Percentiles rank a stretch among this genome's conserved stretches.
Conservation (phyloP, 805 yeast genomes). For the Nakazawaea ambrosiae region DNA sequence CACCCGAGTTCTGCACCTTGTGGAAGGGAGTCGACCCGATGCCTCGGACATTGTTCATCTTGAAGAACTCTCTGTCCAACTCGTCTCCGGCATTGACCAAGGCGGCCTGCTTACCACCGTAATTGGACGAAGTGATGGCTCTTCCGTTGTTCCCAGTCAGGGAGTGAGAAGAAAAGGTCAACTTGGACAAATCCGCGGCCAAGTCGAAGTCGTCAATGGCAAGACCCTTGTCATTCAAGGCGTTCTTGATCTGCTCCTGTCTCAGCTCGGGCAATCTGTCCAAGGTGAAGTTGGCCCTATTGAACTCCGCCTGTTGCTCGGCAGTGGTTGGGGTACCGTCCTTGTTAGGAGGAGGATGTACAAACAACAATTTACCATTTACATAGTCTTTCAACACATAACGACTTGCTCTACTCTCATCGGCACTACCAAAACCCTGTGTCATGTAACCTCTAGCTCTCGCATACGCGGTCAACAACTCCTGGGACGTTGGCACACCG, state of each 20-base stretch:
- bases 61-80: slow-evolving; percentile 80
- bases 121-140: slow-evolving; percentile 46
- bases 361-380: slow-evolving; percentile 78
- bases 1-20: slow-evolving; percentile 24
- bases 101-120: slow-evolving; percentile 82
- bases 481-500: slow-evolving; percentile 86
- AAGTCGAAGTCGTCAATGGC: slow-evolving; percentile 53
- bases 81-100: slow-evolving; percentile 73
- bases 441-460: slow-evolving; percentile 97
- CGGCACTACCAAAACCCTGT: slow-evolving; percentile 95
- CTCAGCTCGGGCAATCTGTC: slow-evolving; percentile 64
- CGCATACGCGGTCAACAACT: slow-evolving; percentile 85
- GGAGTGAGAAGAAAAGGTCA: slow-evolving; percentile 80
- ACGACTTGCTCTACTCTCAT: slow-evolving; percentile 91
- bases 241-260: slow-evolving; percentile 59
- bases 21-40: slow-evolving; percentile 71
- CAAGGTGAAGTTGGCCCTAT: slow-evolving; percentile 65
- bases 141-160: slow-evolving; percentile 38
- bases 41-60: slow-evolving; percentile 58
- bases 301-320: slow-evolving; percentile 59
- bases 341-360: slow-evolving; percentile 81
- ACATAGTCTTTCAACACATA: slow-evolving; percentile 91
- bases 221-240: slow-evolving; percentile 49
- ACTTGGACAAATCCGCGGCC: slow-evolving; percentile 57
- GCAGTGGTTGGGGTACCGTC: slow-evolving; percentile 45